phyloP scores from a whole-genome alignment of 768 basidiomycete genomes.

The Kwoniella shandongensis region DNA sequence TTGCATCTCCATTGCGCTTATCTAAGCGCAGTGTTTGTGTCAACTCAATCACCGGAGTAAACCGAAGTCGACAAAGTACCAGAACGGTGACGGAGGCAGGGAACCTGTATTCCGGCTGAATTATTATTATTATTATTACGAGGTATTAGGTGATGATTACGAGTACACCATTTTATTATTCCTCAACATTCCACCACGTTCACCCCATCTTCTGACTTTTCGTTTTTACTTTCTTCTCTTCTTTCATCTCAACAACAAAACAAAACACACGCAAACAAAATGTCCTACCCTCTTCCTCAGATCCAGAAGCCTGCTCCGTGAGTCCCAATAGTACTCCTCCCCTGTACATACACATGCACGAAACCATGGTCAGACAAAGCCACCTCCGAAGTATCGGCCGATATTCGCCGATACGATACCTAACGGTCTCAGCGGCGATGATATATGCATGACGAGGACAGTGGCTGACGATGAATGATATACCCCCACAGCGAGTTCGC shows the following conservation, averaged over 20 bases:
- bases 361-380: too few relatives aligned
- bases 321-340: too few relatives aligned
- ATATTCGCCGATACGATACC: not conserved
- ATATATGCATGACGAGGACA: too few relatives aligned
- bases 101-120: too few relatives aligned
- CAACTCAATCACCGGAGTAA: too few relatives aligned
- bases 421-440: too few relatives aligned
- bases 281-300: conserved; percentile 29
- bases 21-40: too few relatives aligned
- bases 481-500: conserved; percentile 23
- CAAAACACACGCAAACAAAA: conserved; percentile 7
- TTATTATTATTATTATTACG: not conserved
- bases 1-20: too few relatives aligned
- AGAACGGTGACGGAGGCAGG: too few relatives aligned
- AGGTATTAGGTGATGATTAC: conserved; percentile 4
- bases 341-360: too few relatives aligned
- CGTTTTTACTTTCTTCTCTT: conserved; percentile 9
- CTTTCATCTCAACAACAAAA: conserved; percentile 2
- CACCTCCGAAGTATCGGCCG: conserved; percentile 4
- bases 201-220: not conserved
- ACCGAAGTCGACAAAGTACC: too few relatives aligned
- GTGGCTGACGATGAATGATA: not conserved
- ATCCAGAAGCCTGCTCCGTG: conserved; percentile 80
- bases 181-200: not conserved
- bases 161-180: not conserved